Base-by-base conservation (phyloP, 495 filamentous ascomycete genomes). In the Copromyces sp. region DNA sequence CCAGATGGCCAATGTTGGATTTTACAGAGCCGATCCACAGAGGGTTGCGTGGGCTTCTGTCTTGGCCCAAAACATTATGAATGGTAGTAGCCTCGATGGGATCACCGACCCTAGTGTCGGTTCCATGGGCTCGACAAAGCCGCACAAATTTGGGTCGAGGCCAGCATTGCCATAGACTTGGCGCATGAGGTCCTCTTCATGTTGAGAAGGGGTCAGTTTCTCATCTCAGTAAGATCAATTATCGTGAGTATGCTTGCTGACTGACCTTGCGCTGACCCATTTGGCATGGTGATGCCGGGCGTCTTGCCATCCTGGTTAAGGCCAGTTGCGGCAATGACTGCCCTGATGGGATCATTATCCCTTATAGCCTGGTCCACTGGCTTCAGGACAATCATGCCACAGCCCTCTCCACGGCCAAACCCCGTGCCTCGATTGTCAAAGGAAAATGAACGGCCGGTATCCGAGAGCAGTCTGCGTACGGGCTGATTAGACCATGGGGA, bases 401-500 rank as follows among this genome's bases (percentile, higher is more conserved):
- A 81, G 4, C 86, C 91, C 74, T 94, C 92, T 4, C 85, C 92
- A 17, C 91, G 84, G 0, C 81, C 89, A 76, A 90, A 94, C 0
- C 91, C 92, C 73, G 90, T 85, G 20, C 89, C 91, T 6, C 80
- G 71, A 1, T 82, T 81, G 75, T 91, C 89, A 73, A 91, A 94
- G 0, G 87, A 86, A 72, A 87, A 83, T 47, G 87, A 92, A 11
- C 79, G 81, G 5, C 84, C 83, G 1, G 90, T 92, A 69, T 88
- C 87, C 9, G 91, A 93, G 69, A 96, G 85, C 74, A 97, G 78
- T 47, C 83, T 83, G 42, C 12, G 5, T 4, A 5, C 9, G 17
- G 14, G n/a, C 24, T 39, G 11, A 14, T 53, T 16, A 61, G 53
- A 14, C 37, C 85, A 77, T 87, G 78, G 44, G 86, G 85, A 0